Base-by-base conservation (phyloP, 305 asterid genomes). In the Galium porrigens region DNA sequence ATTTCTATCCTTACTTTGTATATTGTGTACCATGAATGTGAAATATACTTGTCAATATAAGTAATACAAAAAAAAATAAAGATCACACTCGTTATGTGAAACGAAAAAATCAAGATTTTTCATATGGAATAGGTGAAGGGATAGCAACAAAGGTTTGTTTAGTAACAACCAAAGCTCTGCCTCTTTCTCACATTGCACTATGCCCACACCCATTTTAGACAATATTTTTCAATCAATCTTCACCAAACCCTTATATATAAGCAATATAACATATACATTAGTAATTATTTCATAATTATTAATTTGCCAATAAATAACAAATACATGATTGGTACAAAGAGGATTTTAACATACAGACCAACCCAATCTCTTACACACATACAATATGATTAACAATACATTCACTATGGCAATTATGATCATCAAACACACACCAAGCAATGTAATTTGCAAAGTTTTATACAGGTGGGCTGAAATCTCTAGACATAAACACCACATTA, bases 401-500 rank as follows among this genome's bases (percentile, higher is more conserved):
- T 25, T 3, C 15, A 62, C 55, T 25, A 32, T 5, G 37, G 17
- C 14, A 64, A n/a, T 48, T 17, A n/a, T 10, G 10, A 49, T 64
- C 37, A 20, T 49, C 12, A 32, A 51, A 4, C 30, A 33, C 65
- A 18, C 18, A 34, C 20, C 51, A 44, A 14, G 53, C 53, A n/a
- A 48, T 44, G 52, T 14, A 39, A 22, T n/a, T 34, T 9, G 54
- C 54, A 60, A 34, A 9, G 10, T 12, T 55, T 30, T 25, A 20
- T 36, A 22, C 61, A 32, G 39, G 20, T 37, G 55, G 34, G 36
- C 58, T 48, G 6, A 55, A 9, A 39, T 48, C 64, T 20, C 53
- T 22, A 67, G 61, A 46, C 30, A 39, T 14, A 59, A 32, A 41
- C 42, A 44, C 67, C 53, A 15, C 61, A 69, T 41, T 49, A 27